Evolutionary conservation across 495 filamentous ascomycete species (phyloP).

Genomic region (Clavariopsis aquatica): DNA sequence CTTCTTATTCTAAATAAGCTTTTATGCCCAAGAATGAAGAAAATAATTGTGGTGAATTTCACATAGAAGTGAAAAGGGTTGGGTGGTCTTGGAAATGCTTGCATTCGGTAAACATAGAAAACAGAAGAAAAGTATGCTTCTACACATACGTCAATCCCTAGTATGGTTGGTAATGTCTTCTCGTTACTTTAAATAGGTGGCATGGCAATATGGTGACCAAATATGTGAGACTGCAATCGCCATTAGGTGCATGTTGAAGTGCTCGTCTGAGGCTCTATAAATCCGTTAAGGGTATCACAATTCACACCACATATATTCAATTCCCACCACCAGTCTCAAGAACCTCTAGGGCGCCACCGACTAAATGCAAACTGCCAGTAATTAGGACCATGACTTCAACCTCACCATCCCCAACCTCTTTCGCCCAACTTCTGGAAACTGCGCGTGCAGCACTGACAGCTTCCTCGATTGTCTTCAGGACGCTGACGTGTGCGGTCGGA

Average conservation of each 20-base stretch:
- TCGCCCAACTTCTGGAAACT: slow-evolving; percentile 43
- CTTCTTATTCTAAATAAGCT: no score
- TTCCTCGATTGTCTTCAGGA: slow-evolving; percentile 80
- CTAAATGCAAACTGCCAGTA: slow-evolving; percentile 88
- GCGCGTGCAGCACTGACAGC: slow-evolving; percentile 69
- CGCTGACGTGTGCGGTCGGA: slow-evolving; percentile 58
- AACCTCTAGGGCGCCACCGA: slow-evolving; percentile 76
- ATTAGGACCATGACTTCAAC: slow-evolving; percentile 53
- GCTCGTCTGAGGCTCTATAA: neutral
- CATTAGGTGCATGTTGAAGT: slow-evolving; percentile 5
- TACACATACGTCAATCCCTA: no score
- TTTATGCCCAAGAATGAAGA: no score
- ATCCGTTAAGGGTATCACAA: slow-evolving; percentile 11
- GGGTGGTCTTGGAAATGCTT: no score
- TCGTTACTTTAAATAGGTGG: neutral
- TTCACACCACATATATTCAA: neutral
- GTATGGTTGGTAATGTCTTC: no score
- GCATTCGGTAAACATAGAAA: no score
- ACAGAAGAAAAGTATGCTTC: no score
- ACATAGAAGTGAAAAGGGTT: no score
- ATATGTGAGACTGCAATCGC: neutral
- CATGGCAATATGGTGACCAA: no score
- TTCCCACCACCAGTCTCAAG: slow-evolving; percentile 54
- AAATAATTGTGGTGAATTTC: no score
- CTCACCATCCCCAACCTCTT: slow-evolving; percentile 27